phyloP scores from a whole-genome alignment of 2,329 filamentous ascomycete species.

The Fusarium sarcochroum region DNA sequence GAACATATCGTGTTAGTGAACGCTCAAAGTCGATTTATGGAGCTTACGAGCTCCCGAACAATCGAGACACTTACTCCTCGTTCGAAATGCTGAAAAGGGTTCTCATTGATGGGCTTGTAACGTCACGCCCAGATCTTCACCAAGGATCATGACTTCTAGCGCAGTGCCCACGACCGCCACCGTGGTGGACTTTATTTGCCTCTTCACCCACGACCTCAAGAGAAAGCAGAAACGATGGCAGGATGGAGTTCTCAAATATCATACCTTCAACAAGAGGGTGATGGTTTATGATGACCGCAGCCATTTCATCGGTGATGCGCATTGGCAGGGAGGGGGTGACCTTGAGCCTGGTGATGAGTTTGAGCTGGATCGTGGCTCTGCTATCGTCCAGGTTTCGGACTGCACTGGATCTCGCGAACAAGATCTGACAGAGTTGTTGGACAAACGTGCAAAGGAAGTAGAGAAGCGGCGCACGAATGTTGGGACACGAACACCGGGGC shows the following conservation, averaged over 20 bases:
- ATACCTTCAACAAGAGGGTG: constrained; percentile 90
- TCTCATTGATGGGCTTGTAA: not conserved
- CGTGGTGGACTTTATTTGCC: constrained; percentile 86
- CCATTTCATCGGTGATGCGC: constrained; percentile 86
- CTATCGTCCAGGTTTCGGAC: constrained; percentile 86
- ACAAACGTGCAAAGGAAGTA: constrained; percentile 74
- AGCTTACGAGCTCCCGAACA: not conserved
- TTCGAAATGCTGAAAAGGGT: constrained; percentile 15
- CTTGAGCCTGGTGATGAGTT: constrained; percentile 87
- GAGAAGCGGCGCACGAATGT: constrained; percentile 63
- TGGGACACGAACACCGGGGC: constrained; percentile 54
- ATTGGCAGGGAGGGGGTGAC: constrained; percentile 79
- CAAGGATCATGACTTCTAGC: constrained; percentile 34
- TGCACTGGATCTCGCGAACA: constrained; percentile 80
- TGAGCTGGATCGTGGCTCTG: constrained; percentile 79
- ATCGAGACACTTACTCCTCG: not conserved
- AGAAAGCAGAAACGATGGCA: constrained; percentile 95
- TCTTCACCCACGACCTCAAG: constrained; percentile 87
- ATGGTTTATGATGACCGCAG: constrained; percentile 90
- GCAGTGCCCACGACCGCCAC: constrained; percentile 67
- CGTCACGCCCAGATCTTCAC: not conserved
- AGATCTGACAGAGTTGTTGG: constrained; percentile 81
- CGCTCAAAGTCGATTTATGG: not conserved
- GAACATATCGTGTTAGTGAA: constrained; percentile 3
- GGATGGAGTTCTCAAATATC: constrained; percentile 88